Conservation (phyloP, 345 rosid species). For the Garcia nutans region DNA sequence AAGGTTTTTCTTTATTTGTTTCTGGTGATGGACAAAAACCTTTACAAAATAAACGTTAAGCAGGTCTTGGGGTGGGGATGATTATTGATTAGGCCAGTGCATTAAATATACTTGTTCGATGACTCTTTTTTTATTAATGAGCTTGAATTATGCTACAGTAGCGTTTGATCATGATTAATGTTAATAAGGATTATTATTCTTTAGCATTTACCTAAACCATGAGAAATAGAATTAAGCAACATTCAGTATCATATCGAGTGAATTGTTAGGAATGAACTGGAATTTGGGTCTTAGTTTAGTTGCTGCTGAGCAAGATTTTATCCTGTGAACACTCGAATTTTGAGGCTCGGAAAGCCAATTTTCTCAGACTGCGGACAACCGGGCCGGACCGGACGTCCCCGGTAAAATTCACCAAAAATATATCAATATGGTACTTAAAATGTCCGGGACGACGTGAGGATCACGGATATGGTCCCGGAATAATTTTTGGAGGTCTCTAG, state of each 20-base stretch:
- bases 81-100: neutral
- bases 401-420: too few species aligned
- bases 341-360: too few species aligned
- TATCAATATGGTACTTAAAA: too few species aligned
- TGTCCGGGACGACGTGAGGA: too few species aligned
- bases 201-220: neutral
- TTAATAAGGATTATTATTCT: neutral
- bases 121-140: neutral
- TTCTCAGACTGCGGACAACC: too few species aligned
- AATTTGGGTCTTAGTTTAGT: neutral
- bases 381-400: too few species aligned
- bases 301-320: neutral
- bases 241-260: neutral
- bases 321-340: too few species aligned
- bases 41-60: neutral
- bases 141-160: neutral
- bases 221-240: neutral
- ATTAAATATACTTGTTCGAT: neutral
- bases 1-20: neutral
- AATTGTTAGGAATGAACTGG: neutral
- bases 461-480: too few species aligned
- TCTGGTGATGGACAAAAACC: neutral
- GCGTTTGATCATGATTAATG: neutral
- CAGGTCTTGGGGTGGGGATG: neutral
- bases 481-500: too few species aligned